phyloP scores from a whole-genome alignment of 257 asterid genomes.

The Solanum chaucha region DNA sequence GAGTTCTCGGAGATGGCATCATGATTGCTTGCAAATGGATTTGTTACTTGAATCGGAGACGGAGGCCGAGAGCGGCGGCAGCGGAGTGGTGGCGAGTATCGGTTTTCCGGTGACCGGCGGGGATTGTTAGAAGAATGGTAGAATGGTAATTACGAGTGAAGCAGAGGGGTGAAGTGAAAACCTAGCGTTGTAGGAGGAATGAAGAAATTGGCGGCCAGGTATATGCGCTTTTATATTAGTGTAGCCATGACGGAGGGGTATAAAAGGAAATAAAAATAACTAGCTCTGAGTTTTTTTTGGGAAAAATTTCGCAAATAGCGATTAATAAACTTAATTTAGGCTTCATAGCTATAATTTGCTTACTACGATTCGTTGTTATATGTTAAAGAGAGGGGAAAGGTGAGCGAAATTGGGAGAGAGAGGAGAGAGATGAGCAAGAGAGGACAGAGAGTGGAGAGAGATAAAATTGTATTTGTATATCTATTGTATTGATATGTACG shows the following conservation, averaged over 20 bases:
- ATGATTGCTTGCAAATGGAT: background rate
- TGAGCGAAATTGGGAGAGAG: accelerated
- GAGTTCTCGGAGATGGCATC: background rate
- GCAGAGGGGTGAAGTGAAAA: background rate
- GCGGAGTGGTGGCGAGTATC: slow-evolving; percentile 31
- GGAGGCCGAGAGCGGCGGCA: background rate
- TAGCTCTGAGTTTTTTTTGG: background rate
- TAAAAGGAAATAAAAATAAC: background rate
- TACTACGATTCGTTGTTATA: too few species aligned
- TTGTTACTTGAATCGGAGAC: background rate
- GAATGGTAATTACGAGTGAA: background rate
- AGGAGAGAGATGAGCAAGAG: too few species aligned
- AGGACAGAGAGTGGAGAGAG: too few species aligned
- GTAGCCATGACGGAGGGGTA: background rate
- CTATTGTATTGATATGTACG: too few species aligned
- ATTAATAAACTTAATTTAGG: too few species aligned
- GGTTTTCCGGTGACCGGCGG: slow-evolving; percentile 26
- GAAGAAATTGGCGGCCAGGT: background rate
- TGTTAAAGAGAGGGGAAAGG: too few species aligned
- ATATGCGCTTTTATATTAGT: background rate
- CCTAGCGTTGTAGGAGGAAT: background rate
- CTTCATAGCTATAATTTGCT: too few species aligned
- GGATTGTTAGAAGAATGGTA: slow-evolving; percentile 4
- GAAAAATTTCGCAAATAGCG: accelerated
- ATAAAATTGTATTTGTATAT: too few species aligned